Evolutionary conservation across 768 basidiomycete species (phyloP).

Genomic region (Imleria badia): DNA sequence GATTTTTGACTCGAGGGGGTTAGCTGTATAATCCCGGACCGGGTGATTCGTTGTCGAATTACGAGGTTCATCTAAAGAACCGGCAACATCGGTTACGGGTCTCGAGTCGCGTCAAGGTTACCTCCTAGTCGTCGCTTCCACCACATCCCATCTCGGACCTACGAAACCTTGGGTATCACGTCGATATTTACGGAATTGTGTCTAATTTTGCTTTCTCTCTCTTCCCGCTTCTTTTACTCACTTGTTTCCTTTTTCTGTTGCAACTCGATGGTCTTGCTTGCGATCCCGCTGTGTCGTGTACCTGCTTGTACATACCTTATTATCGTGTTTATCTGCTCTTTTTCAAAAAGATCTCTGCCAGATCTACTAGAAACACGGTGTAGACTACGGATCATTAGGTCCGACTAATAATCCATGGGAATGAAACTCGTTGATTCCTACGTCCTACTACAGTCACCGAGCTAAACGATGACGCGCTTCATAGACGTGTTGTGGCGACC

Average conservation of each 20-base stretch:
- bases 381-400: slow-evolving; percentile 4
- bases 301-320: slow-evolving; percentile 38
- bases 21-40: slow-evolving; percentile 92
- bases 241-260: background rate
- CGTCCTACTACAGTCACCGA: background rate
- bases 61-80: slow-evolving; percentile 90
- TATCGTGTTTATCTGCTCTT: slow-evolving; percentile 32
- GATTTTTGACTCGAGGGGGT: background rate
- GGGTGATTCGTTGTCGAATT: slow-evolving; percentile 82
- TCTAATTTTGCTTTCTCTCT: background rate
- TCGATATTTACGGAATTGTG: slow-evolving; percentile 17
- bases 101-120: slow-evolving; percentile 45
- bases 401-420: background rate
- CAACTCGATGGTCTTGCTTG: slow-evolving; percentile 23
- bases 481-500: slow-evolving; percentile 6
- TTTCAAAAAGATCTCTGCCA: background rate
- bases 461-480: background rate
- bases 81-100: slow-evolving; percentile 77
- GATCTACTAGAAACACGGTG: slow-evolving; percentile 9
- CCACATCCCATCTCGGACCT: slow-evolving; percentile 13
- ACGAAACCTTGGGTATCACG: slow-evolving; percentile 3
- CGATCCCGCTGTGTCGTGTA: slow-evolving; percentile 23
- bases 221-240: background rate
- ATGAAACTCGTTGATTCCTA: background rate
- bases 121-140: slow-evolving; percentile 15